phyloP scores from a whole-genome alignment of 176 grass and related monocot species.

The Lolium perenne region DNA sequence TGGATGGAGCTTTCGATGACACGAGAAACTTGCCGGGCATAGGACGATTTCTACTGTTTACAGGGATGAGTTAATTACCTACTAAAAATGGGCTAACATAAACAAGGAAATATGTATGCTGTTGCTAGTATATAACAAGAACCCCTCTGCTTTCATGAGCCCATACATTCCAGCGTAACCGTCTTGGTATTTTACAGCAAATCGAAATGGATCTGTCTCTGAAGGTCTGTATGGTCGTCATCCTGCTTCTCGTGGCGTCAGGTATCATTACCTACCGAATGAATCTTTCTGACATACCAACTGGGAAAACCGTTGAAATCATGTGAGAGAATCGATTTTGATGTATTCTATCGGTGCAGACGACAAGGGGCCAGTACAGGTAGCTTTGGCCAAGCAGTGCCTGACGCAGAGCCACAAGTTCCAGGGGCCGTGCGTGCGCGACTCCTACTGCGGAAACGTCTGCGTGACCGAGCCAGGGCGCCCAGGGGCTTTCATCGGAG shows the following conservation, averaged over 20 bases:
- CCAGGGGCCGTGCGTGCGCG: conserved; percentile 47
- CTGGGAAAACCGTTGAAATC: neutral
- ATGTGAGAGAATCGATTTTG: neutral
- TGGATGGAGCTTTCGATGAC: neutral
- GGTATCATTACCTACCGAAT: neutral
- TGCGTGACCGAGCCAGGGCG: conserved; percentile 45
- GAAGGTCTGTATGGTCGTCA: neutral
- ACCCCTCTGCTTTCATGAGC: neutral
- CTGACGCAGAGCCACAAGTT: conserved; percentile 50
- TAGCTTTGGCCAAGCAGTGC: conserved; percentile 47
- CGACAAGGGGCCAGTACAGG: conserved; percentile 17
- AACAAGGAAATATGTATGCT: neutral
- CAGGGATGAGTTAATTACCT: neutral
- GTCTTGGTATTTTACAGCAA: neutral
- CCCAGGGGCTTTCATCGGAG: conserved; percentile 36
- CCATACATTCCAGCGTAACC: neutral
- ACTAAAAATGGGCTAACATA: neutral
- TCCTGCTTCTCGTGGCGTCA: conserved; percentile 13
- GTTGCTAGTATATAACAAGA: neutral
- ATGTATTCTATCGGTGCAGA: conserved; percentile 27
- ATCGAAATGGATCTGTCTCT: neutral
- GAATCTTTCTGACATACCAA: neutral
- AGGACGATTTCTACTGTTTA: neutral
- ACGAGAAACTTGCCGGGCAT: neutral
- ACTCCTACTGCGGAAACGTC: conserved; percentile 49